Evolutionary conservation across 75 land plant species (phyloP).

Genomic region (Sequoia sempervirens): DNA sequence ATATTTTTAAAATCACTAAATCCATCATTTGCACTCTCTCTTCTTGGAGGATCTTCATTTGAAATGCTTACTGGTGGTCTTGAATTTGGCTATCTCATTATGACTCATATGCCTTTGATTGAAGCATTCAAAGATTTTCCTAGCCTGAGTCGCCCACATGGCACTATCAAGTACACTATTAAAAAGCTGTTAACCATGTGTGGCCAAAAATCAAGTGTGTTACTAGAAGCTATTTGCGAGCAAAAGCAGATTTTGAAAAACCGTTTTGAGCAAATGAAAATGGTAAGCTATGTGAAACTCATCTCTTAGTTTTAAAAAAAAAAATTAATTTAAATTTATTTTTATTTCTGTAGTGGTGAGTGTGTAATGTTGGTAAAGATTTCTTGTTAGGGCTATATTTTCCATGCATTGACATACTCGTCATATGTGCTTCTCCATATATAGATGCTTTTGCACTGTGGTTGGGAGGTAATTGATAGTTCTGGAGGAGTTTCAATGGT

Average conservation of each 20-base stretch:
- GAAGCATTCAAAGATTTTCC: constrained; percentile 63
- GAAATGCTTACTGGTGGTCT: constrained; percentile 77
- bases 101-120: constrained; percentile 37
- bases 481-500: constrained; percentile 79
- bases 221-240: constrained; percentile 35
- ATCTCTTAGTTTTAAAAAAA: neutral
- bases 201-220: constrained; percentile 32
- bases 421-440: neutral
- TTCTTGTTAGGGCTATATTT: neutral
- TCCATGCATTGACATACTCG: neutral
- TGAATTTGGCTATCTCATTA: constrained; percentile 68
- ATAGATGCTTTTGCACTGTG: constrained; percentile 66
- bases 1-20: constrained; percentile 24
- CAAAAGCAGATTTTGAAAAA: constrained; percentile 42
- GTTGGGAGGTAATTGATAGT: constrained; percentile 79
- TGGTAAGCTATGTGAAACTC: constrained; percentile 40
- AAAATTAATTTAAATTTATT: neutral
- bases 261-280: constrained; percentile 40
- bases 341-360: neutral
- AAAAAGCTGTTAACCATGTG: constrained; percentile 67
- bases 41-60: constrained; percentile 76
- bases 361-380: constrained; percentile 1
- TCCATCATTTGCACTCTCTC: constrained; percentile 45
- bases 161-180: constrained; percentile 71
- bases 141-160: constrained; percentile 75